phyloP scores from a whole-genome alignment of 371 early-diverging fungal species.

The Rhizopus delemar region DNA sequence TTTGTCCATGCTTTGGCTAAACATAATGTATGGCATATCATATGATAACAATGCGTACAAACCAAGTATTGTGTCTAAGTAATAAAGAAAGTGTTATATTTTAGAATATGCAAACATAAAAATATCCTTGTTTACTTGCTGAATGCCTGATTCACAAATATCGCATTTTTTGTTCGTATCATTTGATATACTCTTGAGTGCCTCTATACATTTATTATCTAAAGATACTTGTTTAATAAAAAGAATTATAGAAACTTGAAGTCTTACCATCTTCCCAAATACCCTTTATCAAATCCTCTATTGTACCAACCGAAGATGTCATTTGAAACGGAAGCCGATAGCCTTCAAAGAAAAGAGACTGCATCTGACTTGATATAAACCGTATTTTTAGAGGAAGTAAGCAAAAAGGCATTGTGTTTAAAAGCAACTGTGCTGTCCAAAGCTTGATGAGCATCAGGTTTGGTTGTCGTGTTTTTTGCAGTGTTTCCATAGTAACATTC shows the following conservation, averaged over 20 bases:
- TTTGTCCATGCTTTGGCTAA: constrained; percentile 11
- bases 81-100: not conserved
- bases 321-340: constrained; percentile 16
- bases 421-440: constrained; percentile 23
- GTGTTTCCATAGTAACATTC: constrained; percentile 1
- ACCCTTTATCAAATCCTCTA: constrained; percentile 11
- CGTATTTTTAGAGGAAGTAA: constrained; percentile 21
- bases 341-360: constrained; percentile 16
- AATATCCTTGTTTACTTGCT: constrained; percentile 9
- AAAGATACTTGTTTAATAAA: not conserved
- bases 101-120: not conserved
- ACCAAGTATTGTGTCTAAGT: constrained; percentile 13
- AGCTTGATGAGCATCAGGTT: constrained; percentile 24
- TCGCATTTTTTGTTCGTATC: not conserved
- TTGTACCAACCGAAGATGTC: constrained; percentile 13
- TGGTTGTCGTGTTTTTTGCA: not conserved
- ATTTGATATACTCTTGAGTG: not conserved
- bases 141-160: constrained; percentile 6
- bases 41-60: constrained; percentile 9
- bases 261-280: constrained; percentile 6
- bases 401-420: constrained; percentile 24
- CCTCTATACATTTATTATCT: not conserved
- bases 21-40: constrained; percentile 14
- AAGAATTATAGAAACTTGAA: not conserved
- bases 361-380: constrained; percentile 16